These are phyloP conservation scores for Phytophthora hibernalis DNA, from an alignment of 352 stramenopile species.

Conservation along the genomic window DNA sequence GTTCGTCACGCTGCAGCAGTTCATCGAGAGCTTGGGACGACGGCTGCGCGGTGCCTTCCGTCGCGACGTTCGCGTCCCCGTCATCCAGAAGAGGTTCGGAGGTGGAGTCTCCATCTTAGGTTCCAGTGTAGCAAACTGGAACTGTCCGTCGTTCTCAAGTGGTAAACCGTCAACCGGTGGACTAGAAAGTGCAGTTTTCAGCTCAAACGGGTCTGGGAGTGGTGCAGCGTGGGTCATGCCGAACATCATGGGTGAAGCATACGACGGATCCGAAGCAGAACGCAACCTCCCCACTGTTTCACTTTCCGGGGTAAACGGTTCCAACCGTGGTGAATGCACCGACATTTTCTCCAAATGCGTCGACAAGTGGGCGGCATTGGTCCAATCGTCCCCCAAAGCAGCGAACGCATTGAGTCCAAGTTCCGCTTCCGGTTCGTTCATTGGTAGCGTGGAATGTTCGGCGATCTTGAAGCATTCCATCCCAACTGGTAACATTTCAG, in stretches of 20 bases:
- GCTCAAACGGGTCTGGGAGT: slow-evolving; percentile 9
- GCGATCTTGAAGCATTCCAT: slow-evolving; percentile 59
- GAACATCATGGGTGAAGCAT: slow-evolving; percentile 10
- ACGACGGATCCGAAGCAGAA: slow-evolving; percentile 34
- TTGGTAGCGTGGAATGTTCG: slow-evolving; percentile 15
- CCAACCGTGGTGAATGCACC: slow-evolving; percentile 37
- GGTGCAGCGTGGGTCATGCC: slow-evolving; percentile 28
- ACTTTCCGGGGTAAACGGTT: slow-evolving; percentile 13
- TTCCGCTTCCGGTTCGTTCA: slow-evolving; percentile 32
- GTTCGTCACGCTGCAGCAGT: slow-evolving; percentile 35
- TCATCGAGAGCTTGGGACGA: slow-evolving; percentile 43
- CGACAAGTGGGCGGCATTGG: slow-evolving; percentile 55
- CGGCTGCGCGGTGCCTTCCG: slow-evolving; percentile 11
- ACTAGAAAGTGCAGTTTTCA: no score
- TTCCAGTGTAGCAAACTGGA: slow-evolving; percentile 5
- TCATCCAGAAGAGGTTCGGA: slow-evolving; percentile 17
- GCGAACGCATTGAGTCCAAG: slow-evolving; percentile 36
- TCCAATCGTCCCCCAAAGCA: slow-evolving; percentile 37
- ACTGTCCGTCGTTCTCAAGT: slow-evolving; percentile 2
- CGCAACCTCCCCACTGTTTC: slow-evolving; percentile 15
- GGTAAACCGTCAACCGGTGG: neutral
- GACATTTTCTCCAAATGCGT: slow-evolving; percentile 76
- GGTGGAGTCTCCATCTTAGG: slow-evolving; percentile 3
- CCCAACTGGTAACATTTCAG: slow-evolving; percentile 46
- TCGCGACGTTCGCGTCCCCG: slow-evolving; percentile 7